Percentiles rank a stretch among this genome's conserved stretches.
phyloP scores from a whole-genome alignment of 1,284 basidiomycete genomes.

The Cryptococcus floricola region DNA sequence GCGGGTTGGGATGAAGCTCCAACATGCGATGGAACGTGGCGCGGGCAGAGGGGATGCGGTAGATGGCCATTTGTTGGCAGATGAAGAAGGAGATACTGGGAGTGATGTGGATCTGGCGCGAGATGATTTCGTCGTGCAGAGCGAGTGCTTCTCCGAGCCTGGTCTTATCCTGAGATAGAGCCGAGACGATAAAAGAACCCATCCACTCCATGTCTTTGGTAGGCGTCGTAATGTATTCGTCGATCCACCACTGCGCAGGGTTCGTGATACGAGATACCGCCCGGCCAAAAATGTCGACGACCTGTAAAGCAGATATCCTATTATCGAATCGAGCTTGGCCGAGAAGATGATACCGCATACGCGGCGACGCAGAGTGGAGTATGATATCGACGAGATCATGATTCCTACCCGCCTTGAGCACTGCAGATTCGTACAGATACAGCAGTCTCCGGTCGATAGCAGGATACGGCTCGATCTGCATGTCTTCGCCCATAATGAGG shows the following conservation, averaged over 20 bases:
- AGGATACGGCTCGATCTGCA: constrained; percentile 3
- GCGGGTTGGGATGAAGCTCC: constrained; percentile 1
- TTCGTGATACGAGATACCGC: constrained; percentile 5
- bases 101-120: constrained; percentile 1
- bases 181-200: constrained; percentile 9
- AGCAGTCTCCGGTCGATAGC: constrained; percentile 2
- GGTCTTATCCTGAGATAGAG: constrained; percentile 2
- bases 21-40: not conserved
- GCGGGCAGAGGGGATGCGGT: no score
- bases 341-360: not conserved
- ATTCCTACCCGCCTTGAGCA: constrained; percentile 1
- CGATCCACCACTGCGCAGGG: constrained; percentile 4
- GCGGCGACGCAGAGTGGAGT: not conserved
- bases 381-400: constrained; percentile 14
- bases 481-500: not conserved
- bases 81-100: constrained; percentile 6
- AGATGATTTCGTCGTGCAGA: constrained; percentile 6
- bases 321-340: no score
- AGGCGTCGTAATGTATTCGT: constrained; percentile 3
- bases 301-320: not conserved
- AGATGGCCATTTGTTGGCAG: constrained; percentile 1
- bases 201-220: not conserved
- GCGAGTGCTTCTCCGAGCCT: constrained; percentile 6
- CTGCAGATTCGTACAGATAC: constrained; percentile 4
- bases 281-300: not conserved